A percentile compares a stretch with the other conserved stretches of the same genome.
These are phyloP conservation scores for Aspergillus carlsbadensis DNA, from an alignment of 495 filamentous ascomycete genomes.

Conservation along the genomic window DNA sequence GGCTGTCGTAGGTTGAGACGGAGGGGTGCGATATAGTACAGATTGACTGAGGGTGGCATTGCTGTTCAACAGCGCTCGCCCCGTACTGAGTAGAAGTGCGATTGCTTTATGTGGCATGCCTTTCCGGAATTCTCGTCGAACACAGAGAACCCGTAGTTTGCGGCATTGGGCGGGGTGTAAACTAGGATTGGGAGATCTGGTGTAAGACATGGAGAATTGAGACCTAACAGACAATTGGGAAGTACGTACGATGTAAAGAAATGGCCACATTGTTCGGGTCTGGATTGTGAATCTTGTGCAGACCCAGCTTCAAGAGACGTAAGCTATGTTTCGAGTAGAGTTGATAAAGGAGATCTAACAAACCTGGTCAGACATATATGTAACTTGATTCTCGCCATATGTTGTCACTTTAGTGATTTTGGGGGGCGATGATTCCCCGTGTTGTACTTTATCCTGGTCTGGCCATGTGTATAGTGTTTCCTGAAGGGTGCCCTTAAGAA, in stretches of 20 bases:
- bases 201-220: neutral
- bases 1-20: neutral
- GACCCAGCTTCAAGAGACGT: slow-evolving; percentile 55
- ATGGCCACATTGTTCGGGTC: slow-evolving; percentile 71
- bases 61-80: slow-evolving; percentile 18
- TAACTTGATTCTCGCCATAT: slow-evolving; percentile 63
- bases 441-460: slow-evolving; percentile 42
- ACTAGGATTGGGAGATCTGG: slow-evolving; percentile 44
- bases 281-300: slow-evolving; percentile 79
- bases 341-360: slow-evolving; percentile 8
- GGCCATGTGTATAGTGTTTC: slow-evolving; percentile 83
- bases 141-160: slow-evolving; percentile 67
- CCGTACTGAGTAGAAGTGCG: slow-evolving; percentile 54
- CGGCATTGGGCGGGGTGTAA: slow-evolving; percentile 88
- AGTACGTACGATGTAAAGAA: slow-evolving; percentile 74
- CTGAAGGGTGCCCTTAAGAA: slow-evolving; percentile 72
- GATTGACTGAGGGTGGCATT: neutral
- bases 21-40: neutral
- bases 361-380: slow-evolving; percentile 79
- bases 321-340: neutral
- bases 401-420: slow-evolving; percentile 41
- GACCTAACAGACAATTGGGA: too few species aligned
- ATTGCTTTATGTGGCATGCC: slow-evolving; percentile 65
- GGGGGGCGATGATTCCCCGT: slow-evolving; percentile 49
- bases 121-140: slow-evolving; percentile 73